These are phyloP conservation scores for Asterophora parasitica DNA, from an alignment of 768 basidiomycete species.

Conservation along the genomic window DNA sequence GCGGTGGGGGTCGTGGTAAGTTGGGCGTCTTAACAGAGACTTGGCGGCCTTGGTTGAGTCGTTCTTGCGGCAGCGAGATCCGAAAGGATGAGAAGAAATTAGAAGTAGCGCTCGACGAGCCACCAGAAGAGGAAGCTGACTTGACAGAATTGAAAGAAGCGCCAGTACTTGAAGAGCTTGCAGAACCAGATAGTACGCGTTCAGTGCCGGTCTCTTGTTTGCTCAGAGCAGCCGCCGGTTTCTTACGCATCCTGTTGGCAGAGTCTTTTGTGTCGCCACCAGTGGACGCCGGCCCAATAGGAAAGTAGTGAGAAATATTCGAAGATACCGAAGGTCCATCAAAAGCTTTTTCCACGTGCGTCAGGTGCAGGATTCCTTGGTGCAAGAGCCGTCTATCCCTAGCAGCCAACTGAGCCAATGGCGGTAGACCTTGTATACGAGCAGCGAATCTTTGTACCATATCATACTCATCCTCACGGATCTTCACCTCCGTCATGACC, in stretches of 20 bases:
- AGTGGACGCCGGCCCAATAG: constrained; percentile 7
- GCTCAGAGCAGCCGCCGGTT: constrained; percentile 36
- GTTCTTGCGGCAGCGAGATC: constrained; percentile 9
- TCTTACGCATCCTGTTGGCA: constrained; percentile 24
- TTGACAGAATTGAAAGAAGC: constrained; percentile 13
- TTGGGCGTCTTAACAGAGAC: constrained; percentile 5
- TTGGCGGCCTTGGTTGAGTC: background rate
- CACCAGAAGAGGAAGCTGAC: constrained; percentile 3
- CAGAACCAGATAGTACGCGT: constrained; percentile 40
- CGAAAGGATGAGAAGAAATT: constrained; percentile 16
- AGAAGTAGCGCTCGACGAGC: constrained; percentile 10
- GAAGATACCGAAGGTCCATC: constrained; percentile 15
- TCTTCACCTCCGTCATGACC: constrained; percentile 80
- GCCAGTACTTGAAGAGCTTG: constrained; percentile 21
- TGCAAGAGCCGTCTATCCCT: constrained; percentile 73
- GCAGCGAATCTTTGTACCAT: constrained; percentile 55
- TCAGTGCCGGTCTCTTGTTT: constrained; percentile 31
- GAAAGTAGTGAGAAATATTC: constrained; percentile 7
- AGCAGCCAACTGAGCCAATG: constrained; percentile 49
- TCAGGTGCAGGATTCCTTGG: constrained; percentile 53
- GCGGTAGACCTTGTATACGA: constrained; percentile 57
- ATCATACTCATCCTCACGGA: constrained; percentile 84
- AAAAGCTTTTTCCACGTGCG: constrained; percentile 26
- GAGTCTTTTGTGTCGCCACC: constrained; percentile 1
- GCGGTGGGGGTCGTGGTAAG: constrained; percentile 9